Conservation (phyloP, 768 basidiomycete species). For the Podaxis sp. region DNA sequence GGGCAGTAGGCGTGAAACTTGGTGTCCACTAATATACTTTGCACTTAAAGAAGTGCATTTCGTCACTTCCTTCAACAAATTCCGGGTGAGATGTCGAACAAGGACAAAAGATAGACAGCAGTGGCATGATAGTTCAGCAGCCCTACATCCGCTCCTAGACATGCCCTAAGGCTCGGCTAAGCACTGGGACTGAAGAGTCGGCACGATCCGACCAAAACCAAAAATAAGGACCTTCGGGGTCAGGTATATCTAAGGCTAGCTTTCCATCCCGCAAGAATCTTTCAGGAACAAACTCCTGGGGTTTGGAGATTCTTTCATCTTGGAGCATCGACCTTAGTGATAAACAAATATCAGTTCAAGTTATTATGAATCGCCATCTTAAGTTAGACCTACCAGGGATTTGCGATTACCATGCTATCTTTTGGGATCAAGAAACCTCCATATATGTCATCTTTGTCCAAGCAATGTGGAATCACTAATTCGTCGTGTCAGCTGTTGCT, state of each 20-base stretch:
- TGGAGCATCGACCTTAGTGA: not conserved
- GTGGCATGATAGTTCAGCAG: constrained; percentile 10
- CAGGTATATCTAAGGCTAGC: not conserved
- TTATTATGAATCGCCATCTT: not conserved
- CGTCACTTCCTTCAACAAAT: too few species aligned
- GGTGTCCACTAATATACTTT: too few species aligned
- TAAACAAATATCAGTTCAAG: not conserved
- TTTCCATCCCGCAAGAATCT: constrained; percentile 4
- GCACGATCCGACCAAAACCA: constrained; percentile 1
- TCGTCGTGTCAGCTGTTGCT: not conserved
- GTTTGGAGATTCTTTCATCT: constrained; percentile 1
- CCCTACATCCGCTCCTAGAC: constrained; percentile 16
- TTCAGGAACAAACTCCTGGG: constrained; percentile 6
- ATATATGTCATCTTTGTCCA: constrained; percentile 26
- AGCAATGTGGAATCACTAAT: constrained; percentile 14
- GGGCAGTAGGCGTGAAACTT: too few species aligned
- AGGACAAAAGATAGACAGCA: constrained; percentile 13
- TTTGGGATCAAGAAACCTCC: constrained; percentile 31
- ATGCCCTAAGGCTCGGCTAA: not conserved
- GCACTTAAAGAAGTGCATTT: too few species aligned
- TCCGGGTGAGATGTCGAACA: not conserved
- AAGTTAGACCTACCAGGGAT: constrained; percentile 15
- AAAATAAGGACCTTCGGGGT: not conserved
- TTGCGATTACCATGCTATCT: constrained; percentile 21
- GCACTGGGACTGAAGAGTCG: not conserved